Conservation (phyloP, 2,329 filamentous ascomycete genomes). For the Penicillium sp. region DNA sequence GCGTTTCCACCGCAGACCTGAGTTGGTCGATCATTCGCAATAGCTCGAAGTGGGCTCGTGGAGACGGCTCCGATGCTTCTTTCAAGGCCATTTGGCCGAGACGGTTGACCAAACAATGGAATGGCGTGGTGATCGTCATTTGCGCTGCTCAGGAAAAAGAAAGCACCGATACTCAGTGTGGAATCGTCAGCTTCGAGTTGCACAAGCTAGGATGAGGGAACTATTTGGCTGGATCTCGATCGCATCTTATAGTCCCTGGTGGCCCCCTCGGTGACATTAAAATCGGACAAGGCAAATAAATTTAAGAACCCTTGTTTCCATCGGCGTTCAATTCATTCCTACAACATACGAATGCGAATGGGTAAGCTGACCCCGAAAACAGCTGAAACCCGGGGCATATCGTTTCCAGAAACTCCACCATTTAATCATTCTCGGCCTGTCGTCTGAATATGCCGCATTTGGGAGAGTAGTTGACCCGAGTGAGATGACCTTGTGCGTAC, state of each 20-base stretch:
- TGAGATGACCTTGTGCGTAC: not conserved
- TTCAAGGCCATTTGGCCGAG: constrained; percentile 13
- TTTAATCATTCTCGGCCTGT: not conserved
- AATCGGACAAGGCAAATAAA: not conserved
- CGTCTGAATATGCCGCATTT: constrained; percentile 3
- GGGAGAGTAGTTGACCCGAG: not conserved
- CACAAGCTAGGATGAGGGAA: constrained; percentile 6
- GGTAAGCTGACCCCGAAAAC: constrained; percentile 4
- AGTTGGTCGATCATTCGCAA: constrained; percentile 25
- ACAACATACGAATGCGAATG: constrained; percentile 3
- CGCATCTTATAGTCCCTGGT: constrained; percentile 1
- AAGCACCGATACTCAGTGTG: not conserved
- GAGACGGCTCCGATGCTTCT: constrained; percentile 14
- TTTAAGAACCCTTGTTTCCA: not conserved
- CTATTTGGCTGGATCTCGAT: constrained; percentile 2
- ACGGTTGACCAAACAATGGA: constrained; percentile 11
- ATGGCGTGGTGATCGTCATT: constrained; percentile 16
- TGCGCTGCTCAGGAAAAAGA: not conserved
- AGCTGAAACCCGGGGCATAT: constrained; percentile 3
- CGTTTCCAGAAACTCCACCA: not conserved
- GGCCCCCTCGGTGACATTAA: not conserved
- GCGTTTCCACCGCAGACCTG: constrained; percentile 25
- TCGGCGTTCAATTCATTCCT: not conserved
- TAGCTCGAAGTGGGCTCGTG: constrained; percentile 22
- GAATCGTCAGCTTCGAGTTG: not conserved